Evolutionary conservation across 495 filamentous ascomycete species (phyloP), one percentile per base, ranked within the genome.

Genomic region (Penicillium samsonianum): DNA sequence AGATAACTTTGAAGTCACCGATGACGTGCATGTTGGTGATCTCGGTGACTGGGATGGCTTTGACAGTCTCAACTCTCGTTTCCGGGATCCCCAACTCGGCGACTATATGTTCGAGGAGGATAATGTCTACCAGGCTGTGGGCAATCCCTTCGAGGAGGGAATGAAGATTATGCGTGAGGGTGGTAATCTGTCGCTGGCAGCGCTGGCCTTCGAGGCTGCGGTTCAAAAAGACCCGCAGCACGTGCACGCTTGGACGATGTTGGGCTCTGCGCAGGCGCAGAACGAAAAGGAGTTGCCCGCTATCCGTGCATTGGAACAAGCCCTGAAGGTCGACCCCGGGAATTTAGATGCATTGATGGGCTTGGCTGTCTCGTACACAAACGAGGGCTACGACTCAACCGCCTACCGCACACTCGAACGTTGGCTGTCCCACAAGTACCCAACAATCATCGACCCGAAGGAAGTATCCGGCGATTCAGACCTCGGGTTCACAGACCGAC

Each of bases 251-350:
- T 98, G 95, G 94, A 89, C 89, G 10, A 86, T 90, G 66, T 84
- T 98, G 38, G 95, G 94, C 59, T 83, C 84, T 50, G 88, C 91
- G 26, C 94, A 98, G 73, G 95, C 95, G 5, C 94, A 97, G 73
- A 98, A 98, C 72, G 94, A 98, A 67, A 98, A 98, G 73, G 94
- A 98, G 68, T 83, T 90, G 4, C 94, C 94, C 5, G 95, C 95
- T n/a, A 97, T 98, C 61, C 88, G 94, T n/a, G 94, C 95, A 5
- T 78, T 97, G 52, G 94, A 97, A 75, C 90, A 93, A 65, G 91
- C 93, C 14, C 76, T 96, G 48, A 93, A 90, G 71, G 76, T 93
- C 9, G 91, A 97, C 63, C 85, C 90, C 2, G 84, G 85, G 63
- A 96, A 96, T 65, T 81, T 96, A 7, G 80, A 89, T 40, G 93